These are phyloP conservation scores for Entoloma clypeatum DNA, from an alignment of 1,284 basidiomycete species.

Conservation along the genomic window DNA sequence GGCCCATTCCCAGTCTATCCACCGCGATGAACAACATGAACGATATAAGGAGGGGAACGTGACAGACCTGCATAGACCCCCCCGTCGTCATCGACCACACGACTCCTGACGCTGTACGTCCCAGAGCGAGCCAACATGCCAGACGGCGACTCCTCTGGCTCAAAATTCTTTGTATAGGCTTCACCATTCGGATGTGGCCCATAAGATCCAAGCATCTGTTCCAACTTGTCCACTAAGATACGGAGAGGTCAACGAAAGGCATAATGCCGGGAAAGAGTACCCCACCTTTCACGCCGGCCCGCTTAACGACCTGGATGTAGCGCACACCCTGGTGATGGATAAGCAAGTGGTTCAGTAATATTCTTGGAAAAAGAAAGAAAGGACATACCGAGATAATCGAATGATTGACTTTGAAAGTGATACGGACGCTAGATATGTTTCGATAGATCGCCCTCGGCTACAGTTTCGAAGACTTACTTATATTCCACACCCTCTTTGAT, in stretches of 20 bases:
- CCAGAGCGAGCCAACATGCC: constrained; percentile 81
- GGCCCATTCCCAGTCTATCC: constrained; percentile 74
- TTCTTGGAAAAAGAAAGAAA: constrained; percentile 2
- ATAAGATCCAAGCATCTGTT: constrained; percentile 90
- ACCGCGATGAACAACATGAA: constrained; percentile 9
- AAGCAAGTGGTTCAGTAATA: constrained; percentile 6
- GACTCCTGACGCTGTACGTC: constrained; percentile 71
- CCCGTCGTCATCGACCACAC: constrained; percentile 82
- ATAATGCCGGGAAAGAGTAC: not conserved
- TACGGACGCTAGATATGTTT: constrained; percentile 53
- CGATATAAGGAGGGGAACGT: constrained; percentile 7
- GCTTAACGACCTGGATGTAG: constrained; percentile 84
- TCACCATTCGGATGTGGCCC: constrained; percentile 60
- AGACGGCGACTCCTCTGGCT: constrained; percentile 74
- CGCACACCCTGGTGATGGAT: constrained; percentile 58
- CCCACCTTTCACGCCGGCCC: constrained; percentile 63
- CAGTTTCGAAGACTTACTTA: constrained; percentile 46
- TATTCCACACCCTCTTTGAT: constrained; percentile 88
- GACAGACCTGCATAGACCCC: constrained; percentile 68
- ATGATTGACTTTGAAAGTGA: constrained; percentile 80
- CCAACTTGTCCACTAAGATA: constrained; percentile 75
- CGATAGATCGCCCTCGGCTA: not conserved
- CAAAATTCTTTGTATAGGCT: constrained; percentile 68
- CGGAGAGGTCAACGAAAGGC: not conserved
- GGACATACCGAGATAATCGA: constrained; percentile 73